Percentiles rank a stretch among this genome's conserved stretches.
Conservation (phyloP, 2,329 filamentous ascomycete genomes). For the Sporothrix schenckii region DNA sequence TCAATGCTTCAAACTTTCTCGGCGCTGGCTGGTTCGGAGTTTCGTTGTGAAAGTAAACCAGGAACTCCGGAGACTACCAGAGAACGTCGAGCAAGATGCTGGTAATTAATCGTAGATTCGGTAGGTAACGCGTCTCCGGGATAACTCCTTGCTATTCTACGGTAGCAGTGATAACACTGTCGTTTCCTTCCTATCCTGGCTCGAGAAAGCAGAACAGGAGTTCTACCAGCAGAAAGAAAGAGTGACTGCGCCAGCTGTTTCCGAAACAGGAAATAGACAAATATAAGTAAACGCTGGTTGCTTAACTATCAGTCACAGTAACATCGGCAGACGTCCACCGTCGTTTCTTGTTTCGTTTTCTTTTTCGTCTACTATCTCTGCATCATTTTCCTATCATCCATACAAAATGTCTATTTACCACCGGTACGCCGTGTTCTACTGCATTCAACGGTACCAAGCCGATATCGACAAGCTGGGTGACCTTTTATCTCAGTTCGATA, state of each 20-base stretch:
- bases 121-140: background rate
- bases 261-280: background rate
- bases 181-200: background rate
- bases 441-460: constrained; percentile 17
- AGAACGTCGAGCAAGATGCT: background rate
- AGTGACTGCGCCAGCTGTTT: background rate
- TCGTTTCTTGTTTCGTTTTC: background rate
- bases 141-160: constrained; percentile 2
- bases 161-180: background rate
- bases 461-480: constrained; percentile 24
- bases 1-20: background rate
- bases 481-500: background rate
- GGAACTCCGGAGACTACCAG: background rate
- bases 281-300: background rate
- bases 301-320: background rate
- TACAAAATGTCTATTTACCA: constrained; percentile 33
- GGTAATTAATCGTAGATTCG: background rate
- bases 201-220: background rate
- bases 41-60: background rate
- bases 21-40: background rate
- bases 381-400: background rate
- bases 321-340: background rate
- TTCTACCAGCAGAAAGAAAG: constrained; percentile 6
- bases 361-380: background rate
- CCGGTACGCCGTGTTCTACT: constrained; percentile 29